Evolutionary conservation across 768 basidiomycete species (phyloP).

Genomic region (Mycena venus): DNA sequence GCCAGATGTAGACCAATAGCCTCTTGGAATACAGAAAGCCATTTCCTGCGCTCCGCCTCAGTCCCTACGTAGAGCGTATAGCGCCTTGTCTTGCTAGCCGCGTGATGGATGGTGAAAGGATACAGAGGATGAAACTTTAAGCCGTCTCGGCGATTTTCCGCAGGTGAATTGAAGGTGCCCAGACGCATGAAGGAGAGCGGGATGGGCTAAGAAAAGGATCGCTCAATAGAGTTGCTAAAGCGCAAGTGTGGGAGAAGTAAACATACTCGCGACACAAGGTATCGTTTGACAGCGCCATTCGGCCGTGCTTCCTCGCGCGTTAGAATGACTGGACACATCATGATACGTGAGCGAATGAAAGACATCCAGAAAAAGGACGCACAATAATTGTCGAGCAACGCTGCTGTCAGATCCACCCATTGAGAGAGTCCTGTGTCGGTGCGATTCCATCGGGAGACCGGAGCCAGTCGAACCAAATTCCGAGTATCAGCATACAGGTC

Average conservation of each 20-base stretch:
- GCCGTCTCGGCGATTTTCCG: conserved; percentile 78
- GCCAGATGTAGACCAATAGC: conserved; percentile 74
- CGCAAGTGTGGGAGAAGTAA: neutral
- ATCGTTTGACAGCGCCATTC: conserved; percentile 61
- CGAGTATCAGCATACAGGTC: conserved; percentile 84
- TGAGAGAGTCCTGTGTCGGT: conserved; percentile 76
- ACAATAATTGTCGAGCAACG: conserved; percentile 86
- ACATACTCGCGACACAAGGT: conserved; percentile 77
- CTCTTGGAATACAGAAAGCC: conserved; percentile 72
- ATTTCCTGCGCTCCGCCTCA: conserved; percentile 70
- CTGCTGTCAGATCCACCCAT: conserved; percentile 79
- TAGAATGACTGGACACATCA: conserved; percentile 66
- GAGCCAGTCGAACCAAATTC: conserved; percentile 76
- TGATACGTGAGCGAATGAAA: conserved; percentile 4
- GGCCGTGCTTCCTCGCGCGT: conserved; percentile 70
- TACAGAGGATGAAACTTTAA: conserved; percentile 69
- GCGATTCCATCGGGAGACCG: conserved; percentile 70
- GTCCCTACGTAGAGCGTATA: conserved; percentile 81
- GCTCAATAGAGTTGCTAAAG: neutral
- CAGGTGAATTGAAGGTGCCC: conserved; percentile 69
- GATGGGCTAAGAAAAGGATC: conserved; percentile 69
- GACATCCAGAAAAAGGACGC: conserved; percentile 41
- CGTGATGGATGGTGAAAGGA: conserved; percentile 85
- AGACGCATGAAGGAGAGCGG: conserved; percentile 84
- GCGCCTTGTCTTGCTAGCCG: conserved; percentile 67